These are phyloP conservation scores for Tylopilus vinaceipallidus DNA, from an alignment of 768 basidiomycete genomes.

Conservation along the genomic window DNA sequence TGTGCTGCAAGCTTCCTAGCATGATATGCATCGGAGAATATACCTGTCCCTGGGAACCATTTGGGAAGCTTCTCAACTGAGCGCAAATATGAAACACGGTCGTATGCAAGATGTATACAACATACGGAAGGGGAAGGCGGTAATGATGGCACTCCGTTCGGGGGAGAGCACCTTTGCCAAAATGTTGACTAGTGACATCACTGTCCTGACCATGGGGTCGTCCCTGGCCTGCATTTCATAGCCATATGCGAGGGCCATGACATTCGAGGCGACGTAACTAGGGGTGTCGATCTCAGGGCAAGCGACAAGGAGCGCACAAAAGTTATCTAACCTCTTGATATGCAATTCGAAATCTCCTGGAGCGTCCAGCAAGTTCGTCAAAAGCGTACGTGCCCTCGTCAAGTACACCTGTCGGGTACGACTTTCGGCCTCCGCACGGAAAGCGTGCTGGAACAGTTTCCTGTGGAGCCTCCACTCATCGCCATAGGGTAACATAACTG, in stretches of 20 bases:
- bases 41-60: conserved; percentile 25
- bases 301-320: not conserved
- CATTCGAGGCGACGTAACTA: conserved; percentile 27
- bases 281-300: not conserved
- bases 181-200: conserved; percentile 17
- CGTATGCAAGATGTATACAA: not conserved
- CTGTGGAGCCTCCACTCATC: conserved; percentile 32
- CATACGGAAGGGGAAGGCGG: conserved; percentile 26
- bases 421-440: conserved; percentile 22
- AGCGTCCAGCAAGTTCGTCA: conserved; percentile 19
- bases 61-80: conserved; percentile 22
- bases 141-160: conserved; percentile 16
- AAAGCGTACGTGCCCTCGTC: conserved; percentile 18
- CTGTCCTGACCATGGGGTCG: conserved; percentile 23
- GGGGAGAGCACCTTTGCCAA: conserved; percentile 22
- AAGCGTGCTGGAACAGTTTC: conserved; percentile 28
- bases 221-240: conserved; percentile 18
- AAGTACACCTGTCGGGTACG: conserved; percentile 22
- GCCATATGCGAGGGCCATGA: conserved; percentile 27
- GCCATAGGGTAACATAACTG: conserved; percentile 29
- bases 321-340: conserved; percentile 16
- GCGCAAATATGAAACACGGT: not conserved
- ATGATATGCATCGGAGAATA: conserved; percentile 18
- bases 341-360: conserved; percentile 26
- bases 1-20: conserved; percentile 14